Conservation (phyloP, 495 filamentous ascomycete species). For the Sabuloglossum arenarium region DNA sequence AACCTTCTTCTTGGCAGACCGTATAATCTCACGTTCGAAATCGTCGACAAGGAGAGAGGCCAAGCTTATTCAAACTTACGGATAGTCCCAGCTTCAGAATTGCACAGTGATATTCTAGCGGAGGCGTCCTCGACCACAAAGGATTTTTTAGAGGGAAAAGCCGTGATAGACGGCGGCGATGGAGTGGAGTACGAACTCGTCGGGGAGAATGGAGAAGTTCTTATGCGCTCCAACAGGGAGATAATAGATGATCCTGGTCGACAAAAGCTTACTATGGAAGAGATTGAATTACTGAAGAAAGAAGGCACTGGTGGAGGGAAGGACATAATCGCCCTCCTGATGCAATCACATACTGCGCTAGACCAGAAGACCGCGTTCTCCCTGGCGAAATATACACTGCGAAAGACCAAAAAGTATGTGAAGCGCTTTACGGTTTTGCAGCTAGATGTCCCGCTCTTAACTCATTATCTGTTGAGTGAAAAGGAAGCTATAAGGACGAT, state of each 20-base stretch:
- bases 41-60: slow-evolving; percentile 43
- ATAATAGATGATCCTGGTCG: slow-evolving; percentile 61
- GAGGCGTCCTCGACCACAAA: slow-evolving; percentile 20
- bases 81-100: slow-evolving; percentile 58
- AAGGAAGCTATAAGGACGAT: slow-evolving; percentile 62
- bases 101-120: slow-evolving; percentile 58
- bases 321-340: slow-evolving; percentile 69
- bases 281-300: slow-evolving; percentile 83
- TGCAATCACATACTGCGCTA: slow-evolving; percentile 64
- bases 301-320: slow-evolving; percentile 57
- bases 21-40: slow-evolving; percentile 76
- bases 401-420: slow-evolving; percentile 87
- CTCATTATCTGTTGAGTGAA: slow-evolving; percentile 50
- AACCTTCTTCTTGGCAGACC: slow-evolving; percentile 77
- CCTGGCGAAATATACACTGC: slow-evolving; percentile 80
- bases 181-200: slow-evolving; percentile 27
- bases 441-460: slow-evolving; percentile 53
- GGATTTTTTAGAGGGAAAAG: slow-evolving; percentile 16
- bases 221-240: slow-evolving; percentile 59
- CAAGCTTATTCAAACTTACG: slow-evolving; percentile 40
- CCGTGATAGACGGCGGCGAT: slow-evolving; percentile 26
- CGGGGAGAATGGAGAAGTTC: slow-evolving; percentile 31
- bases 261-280: slow-evolving; percentile 60
- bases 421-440: slow-evolving; percentile 67
- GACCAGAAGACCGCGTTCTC: slow-evolving; percentile 91